Evolutionary conservation across 208 protist species (phyloP), one percentile per base, ranked within the genome.

Genomic region (Leishmania arabica): DNA sequence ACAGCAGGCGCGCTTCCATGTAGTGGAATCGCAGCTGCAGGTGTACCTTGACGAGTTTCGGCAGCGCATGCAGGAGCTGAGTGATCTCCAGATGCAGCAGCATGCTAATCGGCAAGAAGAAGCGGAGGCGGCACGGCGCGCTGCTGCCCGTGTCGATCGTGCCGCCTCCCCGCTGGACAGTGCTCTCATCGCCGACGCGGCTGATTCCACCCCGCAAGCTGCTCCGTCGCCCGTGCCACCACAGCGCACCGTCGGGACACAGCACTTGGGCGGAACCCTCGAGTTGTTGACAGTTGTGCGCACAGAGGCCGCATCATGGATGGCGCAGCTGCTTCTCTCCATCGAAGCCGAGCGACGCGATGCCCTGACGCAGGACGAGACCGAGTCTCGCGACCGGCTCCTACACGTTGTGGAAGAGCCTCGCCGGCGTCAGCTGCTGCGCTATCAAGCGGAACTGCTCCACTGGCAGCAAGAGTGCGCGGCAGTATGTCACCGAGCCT

Each of bases 201-300:
- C 15, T 56, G 58, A 19, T 15, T 54, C 51, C 17, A 19, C 53
- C 8, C 54, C 19, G 42, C 15, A 31, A 21, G 58, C 37, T 58
- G 54, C 58, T 24, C 19, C 37, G 64, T 31, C 76, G 11, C 27
- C 31, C 3, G 60, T 53, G 62, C n/a, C 64, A 13, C 64, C 15
- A n/a, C 58, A 34, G 60, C 73, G 53, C 8, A 34, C 47, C 7
- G 82, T 80, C 27, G 82, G 77, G 0, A 81, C 77, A 3, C 82
- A 85, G 73, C 73, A 85, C 58, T 78, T 62, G 13, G 82, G 82
- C 64, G 73, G 73, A 2, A 47, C 77, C 7, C 47, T 76, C 7
- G 82, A 85, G 72, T 49, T 54, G 7, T 75, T 85, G 31, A 68
- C 64, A 24, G 31, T 54, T 0, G 71, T 78, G 17, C 70, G 76